Conservation (phyloP, 139 green algal genomes). For the Haematococcus sp. region DNA sequence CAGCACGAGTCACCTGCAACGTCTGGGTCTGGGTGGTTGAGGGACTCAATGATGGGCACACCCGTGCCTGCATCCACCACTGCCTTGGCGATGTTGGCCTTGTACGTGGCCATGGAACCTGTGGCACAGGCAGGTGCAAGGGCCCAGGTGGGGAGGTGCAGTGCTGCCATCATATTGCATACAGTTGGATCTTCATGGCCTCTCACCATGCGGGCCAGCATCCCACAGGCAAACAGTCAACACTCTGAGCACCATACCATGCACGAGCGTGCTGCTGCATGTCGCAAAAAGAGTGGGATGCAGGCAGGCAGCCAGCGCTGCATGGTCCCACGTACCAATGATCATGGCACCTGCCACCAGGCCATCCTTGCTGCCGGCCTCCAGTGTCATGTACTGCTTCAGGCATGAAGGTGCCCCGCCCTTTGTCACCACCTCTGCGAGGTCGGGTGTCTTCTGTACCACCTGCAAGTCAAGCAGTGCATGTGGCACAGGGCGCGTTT, state of each 20-base stretch:
- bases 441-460: conserved; percentile 38
- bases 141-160: too few species aligned
- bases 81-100: conserved; percentile 28
- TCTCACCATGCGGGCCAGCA: too few species aligned
- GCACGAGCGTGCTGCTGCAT: background rate
- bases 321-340: conserved; percentile 2
- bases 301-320: background rate
- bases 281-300: background rate
- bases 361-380: conserved; percentile 17
- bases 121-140: background rate
- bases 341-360: conserved; percentile 20
- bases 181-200: too few species aligned
- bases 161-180: too few species aligned
- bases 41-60: conserved; percentile 21
- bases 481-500: too few species aligned
- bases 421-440: conserved; percentile 26
- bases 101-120: conserved; percentile 35
- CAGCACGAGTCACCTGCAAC: conserved; percentile 19
- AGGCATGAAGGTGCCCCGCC: conserved; percentile 28
- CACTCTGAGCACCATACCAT: background rate
- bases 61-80: conserved; percentile 33
- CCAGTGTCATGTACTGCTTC: conserved; percentile 34
- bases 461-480: conserved; percentile 16
- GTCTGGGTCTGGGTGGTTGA: conserved; percentile 5
- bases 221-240: too few species aligned